These are phyloP conservation scores for Triticum monococcum DNA, from an alignment of 176 grass and related monocot species.

Conservation along the genomic window DNA sequence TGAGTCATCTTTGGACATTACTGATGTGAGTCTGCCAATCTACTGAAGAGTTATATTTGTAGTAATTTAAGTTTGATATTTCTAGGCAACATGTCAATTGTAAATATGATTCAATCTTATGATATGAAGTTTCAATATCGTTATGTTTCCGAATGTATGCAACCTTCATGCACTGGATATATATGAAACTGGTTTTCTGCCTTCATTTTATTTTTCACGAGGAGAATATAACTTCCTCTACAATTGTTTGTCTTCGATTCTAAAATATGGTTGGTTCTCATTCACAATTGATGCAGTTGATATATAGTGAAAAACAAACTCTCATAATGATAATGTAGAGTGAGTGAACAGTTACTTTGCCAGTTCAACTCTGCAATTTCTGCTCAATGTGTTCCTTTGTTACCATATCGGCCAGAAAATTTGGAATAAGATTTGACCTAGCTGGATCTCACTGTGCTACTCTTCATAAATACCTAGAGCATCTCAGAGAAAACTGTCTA, in stretches of 20 bases:
- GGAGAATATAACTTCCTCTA: neutral
- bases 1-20: neutral
- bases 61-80: constrained; percentile 14
- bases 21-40: constrained; percentile 15
- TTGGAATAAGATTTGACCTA: neutral
- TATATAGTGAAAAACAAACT: constrained; percentile 13
- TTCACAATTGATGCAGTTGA: neutral
- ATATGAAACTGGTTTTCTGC: constrained; percentile 5
- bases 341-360: neutral
- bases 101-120: constrained; percentile 42
- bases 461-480: neutral
- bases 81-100: constrained; percentile 17
- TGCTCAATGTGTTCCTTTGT: neutral
- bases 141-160: neutral
- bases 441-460: neutral
- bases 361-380: neutral
- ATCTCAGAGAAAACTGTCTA: constrained; percentile 6
- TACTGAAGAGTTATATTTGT: neutral
- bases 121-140: constrained; percentile 3
- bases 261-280: constrained; percentile 12
- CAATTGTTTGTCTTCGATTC: neutral
- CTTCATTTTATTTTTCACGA: neutral
- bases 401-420: neutral
- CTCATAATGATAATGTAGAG: neutral
- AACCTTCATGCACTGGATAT: neutral